phyloP scores from a whole-genome alignment of 257 asterid species.

The Petunia axillaris region DNA sequence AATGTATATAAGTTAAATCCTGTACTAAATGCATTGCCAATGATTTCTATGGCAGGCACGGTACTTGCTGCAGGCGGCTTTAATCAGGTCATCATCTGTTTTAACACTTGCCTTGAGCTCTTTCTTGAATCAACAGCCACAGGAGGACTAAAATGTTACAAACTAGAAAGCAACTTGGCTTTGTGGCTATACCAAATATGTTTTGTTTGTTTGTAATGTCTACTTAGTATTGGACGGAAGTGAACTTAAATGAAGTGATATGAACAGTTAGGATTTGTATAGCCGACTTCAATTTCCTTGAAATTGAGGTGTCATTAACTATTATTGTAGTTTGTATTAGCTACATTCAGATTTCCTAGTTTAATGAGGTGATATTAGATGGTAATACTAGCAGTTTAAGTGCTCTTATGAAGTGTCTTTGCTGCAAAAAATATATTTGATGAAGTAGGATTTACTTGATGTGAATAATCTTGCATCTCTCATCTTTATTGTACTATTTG shows the following conservation, averaged over 20 bases:
- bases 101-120: slow-evolving; percentile 23
- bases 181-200: neutral
- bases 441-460: too few relatives aligned
- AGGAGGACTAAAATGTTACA: neutral
- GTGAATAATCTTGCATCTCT: too few relatives aligned
- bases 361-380: neutral
- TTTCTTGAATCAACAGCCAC: neutral
- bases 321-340: neutral
- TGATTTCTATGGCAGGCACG: slow-evolving; percentile 16
- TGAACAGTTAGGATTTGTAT: too few relatives aligned
- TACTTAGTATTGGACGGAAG: too few relatives aligned
- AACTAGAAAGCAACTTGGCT: neutral
- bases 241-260: too few relatives aligned
- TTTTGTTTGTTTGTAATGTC: neutral
- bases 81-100: slow-evolving; percentile 18
- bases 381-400: neutral
- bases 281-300: too few relatives aligned
- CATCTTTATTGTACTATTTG: too few relatives aligned
- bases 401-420: neutral
- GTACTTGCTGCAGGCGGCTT: slow-evolving; percentile 23
- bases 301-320: neutral
- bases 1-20: too few relatives aligned
- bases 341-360: neutral
- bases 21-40: too few relatives aligned
- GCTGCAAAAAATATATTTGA: neutral